phyloP scores from a whole-genome alignment of 2,329 filamentous ascomycete species.

The Arachnomyces sp. region DNA sequence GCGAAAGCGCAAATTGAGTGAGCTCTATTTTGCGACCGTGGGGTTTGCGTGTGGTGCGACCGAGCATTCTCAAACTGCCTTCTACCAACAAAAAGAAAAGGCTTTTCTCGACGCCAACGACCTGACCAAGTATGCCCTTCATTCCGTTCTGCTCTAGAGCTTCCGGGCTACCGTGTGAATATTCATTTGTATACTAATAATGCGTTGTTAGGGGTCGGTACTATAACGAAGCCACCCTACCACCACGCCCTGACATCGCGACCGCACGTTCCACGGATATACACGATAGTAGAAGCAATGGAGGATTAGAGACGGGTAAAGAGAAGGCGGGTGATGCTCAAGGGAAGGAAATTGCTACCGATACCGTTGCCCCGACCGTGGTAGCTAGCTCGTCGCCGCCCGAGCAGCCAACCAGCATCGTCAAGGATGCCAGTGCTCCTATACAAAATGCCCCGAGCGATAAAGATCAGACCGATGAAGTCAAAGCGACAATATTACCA shows the following conservation, averaged over 20 bases:
- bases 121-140: slow-evolving; percentile 45
- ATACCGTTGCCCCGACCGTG: too few species aligned
- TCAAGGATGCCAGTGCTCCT: too few species aligned
- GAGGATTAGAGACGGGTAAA: too few species aligned
- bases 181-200: slow-evolving; percentile 4
- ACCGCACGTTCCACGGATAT: not conserved
- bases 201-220: slow-evolving; percentile 42
- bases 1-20: slow-evolving; percentile 83
- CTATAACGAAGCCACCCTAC: slow-evolving; percentile 49
- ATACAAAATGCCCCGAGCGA: too few species aligned
- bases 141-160: slow-evolving; percentile 7
- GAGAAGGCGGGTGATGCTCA: too few species aligned
- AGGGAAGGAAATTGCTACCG: too few species aligned
- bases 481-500: too few species aligned
- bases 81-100: slow-evolving; percentile 42
- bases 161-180: slow-evolving; percentile 1
- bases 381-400: too few species aligned
- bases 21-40: slow-evolving; percentile 75
- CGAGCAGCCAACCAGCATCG: too few species aligned
- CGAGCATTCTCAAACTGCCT: slow-evolving; percentile 49
- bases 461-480: too few species aligned
- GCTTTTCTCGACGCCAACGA: slow-evolving; percentile 51
- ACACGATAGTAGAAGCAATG: slow-evolving; percentile 7
- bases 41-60: slow-evolving; percentile 35
- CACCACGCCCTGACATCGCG: slow-evolving; percentile 26